Evolutionary conservation across 768 basidiomycete species (phyloP).

Genomic region (Tremella yokohamensis): DNA sequence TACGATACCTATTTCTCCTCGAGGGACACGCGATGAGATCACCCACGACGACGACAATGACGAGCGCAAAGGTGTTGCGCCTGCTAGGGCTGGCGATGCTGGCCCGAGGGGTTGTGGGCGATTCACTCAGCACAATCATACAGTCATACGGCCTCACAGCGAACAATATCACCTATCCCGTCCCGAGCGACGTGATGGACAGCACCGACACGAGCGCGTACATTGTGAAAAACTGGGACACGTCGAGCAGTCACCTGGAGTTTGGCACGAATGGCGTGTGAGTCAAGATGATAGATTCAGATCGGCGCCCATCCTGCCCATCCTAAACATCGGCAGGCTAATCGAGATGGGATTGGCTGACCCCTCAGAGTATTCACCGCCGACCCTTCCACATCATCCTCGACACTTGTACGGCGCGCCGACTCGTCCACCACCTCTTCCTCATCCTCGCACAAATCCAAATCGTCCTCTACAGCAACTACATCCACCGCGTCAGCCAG

Average conservation of each 20-base stretch:
- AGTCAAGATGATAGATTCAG: constrained; percentile 9
- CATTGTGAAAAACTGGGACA: constrained; percentile 27
- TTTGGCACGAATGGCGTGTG: constrained; percentile 33
- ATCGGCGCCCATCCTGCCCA: not conserved
- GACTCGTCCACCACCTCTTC: constrained; percentile 9
- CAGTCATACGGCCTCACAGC: constrained; percentile 25
- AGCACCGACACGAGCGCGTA: constrained; percentile 26
- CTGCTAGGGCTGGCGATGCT: not conserved
- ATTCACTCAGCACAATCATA: constrained; percentile 8
- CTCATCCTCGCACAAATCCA: not conserved
- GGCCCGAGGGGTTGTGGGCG: not conserved
- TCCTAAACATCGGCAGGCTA: not conserved
- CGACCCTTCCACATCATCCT: constrained; percentile 35
- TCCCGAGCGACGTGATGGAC: constrained; percentile 26
- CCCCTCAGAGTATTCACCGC: constrained; percentile 36
- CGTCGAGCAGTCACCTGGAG: constrained; percentile 23
- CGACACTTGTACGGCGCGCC: constrained; percentile 32
- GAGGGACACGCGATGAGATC: no score
- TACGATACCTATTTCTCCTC: no score
- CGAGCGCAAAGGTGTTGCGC: no score
- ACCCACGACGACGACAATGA: no score
- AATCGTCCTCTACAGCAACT: constrained; percentile 9
- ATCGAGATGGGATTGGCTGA: not conserved
- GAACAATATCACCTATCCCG: constrained; percentile 23
- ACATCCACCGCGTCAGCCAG: constrained; percentile 13